Percentiles rank a stretch among this genome's conserved stretches.
Conservation (phyloP, 2,329 filamentous ascomycete genomes). For the Aspergillus texensis region DNA sequence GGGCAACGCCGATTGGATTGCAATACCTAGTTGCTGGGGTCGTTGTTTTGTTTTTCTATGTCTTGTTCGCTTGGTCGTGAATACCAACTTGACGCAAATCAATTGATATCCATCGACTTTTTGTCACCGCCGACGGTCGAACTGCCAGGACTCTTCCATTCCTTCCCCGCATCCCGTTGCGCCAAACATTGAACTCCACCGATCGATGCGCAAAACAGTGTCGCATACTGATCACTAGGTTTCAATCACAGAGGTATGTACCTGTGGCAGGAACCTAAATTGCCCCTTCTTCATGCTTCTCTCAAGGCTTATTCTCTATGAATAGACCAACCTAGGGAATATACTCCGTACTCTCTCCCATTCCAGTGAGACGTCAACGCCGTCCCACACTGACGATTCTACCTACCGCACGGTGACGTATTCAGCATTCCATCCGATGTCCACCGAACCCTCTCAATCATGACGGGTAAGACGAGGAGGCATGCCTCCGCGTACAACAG, state of each 20-base stretch:
- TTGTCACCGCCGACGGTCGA: background rate
- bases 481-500: constrained; percentile 30
- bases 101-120: background rate
- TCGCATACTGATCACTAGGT: background rate
- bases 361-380: constrained; percentile 11
- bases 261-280: background rate
- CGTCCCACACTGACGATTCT: constrained; percentile 10
- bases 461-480: constrained; percentile 37
- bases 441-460: constrained; percentile 23
- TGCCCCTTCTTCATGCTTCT: background rate
- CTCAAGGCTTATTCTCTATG: background rate
- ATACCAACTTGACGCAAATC: background rate
- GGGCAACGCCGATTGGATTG: constrained; percentile 19
- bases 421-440: constrained; percentile 24
- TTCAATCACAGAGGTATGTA: background rate
- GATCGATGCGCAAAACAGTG: background rate
- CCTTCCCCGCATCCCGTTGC: background rate
- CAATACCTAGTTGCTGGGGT: background rate
- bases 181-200: background rate
- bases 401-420: constrained; percentile 3
- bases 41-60: constrained; percentile 14
- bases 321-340: background rate
- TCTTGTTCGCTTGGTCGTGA: background rate
- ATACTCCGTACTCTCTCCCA: background rate
- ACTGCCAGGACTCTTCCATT: background rate